Evolutionary conservation across 345 rosid genomes (phyloP), one percentile per base, ranked within the genome.

Genomic region (Lenwebbia sp.): DNA sequence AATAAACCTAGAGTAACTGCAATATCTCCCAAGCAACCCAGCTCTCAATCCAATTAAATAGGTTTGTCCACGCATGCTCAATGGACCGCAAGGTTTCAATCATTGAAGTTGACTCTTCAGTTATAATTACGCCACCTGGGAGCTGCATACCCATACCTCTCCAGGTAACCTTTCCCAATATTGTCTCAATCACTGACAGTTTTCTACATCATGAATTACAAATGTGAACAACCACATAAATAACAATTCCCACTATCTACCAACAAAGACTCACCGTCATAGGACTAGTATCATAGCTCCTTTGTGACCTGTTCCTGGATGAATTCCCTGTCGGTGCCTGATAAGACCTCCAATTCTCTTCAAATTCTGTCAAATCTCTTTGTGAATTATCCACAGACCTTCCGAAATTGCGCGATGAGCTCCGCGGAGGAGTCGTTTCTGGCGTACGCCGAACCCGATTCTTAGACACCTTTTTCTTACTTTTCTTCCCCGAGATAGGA

Each of bases 241-340:
- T 23, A 60, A 40, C 86, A 60, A 7, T 52, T 55, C 26, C 25
- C 44, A 81, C 65, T 41, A 53, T 53, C 14, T 55, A 37, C 30
- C 28, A 62, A 83, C 33, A 76, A 40, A 33, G 85, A 86, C 93
- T 88, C 88, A 94, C 97, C 86, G 55, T 83, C 94, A 84, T 86
- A 60, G 92, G 89, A 88, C 86, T 89, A 33, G 90, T 89, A 82
- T 92, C 95, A 88, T 87, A 88, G 93, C 95, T 93, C 89, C 91
- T 93, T 83, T 93, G 93, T 86, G 94, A 92, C 85, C 94, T 94
- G 88, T 90, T 90, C 87, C 91, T 90, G 62, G 97, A 94, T 6
- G 90, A 90, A 58, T 94, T 96, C 86, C 89, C 87, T 13, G 93
- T 82, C 87, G 93, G 91, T 56, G 94, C 91, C 88, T 91, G 92